These are phyloP conservation scores for Jaapia argillacea DNA, from an alignment of 768 basidiomycete species.

Conservation along the genomic window DNA sequence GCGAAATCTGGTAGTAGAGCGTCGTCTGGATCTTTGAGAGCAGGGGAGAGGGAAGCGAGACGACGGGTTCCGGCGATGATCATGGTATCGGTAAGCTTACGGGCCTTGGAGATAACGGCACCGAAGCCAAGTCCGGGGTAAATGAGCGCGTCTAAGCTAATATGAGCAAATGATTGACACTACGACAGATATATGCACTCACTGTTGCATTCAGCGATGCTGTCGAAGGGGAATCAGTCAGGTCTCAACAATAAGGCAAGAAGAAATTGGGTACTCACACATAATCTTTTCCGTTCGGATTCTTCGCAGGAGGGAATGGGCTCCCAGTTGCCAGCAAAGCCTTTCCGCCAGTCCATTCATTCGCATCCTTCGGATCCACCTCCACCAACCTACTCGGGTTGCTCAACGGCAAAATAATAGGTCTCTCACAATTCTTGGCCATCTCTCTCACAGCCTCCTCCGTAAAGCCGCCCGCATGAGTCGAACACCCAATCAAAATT, in stretches of 20 bases:
- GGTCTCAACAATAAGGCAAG: not conserved
- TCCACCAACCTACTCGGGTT: slow-evolving; percentile 78
- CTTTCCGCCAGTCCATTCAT: slow-evolving; percentile 71
- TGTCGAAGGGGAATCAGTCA: slow-evolving; percentile 16
- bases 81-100: slow-evolving; percentile 72
- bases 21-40: slow-evolving; percentile 55
- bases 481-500: slow-evolving; percentile 78
- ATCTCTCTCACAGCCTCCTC: slow-evolving; percentile 62
- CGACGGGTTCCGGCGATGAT: slow-evolving; percentile 71
- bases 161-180: not conserved
- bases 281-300: slow-evolving; percentile 56
- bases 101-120: slow-evolving; percentile 56
- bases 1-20: slow-evolving; percentile 70
- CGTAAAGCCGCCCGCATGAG: slow-evolving; percentile 67
- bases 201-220: slow-evolving; percentile 71
- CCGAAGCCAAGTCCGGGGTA: slow-evolving; percentile 85
- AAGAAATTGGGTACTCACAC: slow-evolving; percentile 32
- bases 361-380: slow-evolving; percentile 58
- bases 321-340: slow-evolving; percentile 80
- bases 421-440: slow-evolving; percentile 57
- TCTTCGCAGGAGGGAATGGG: slow-evolving; percentile 68
- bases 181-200: not conserved
- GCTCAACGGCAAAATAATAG: slow-evolving; percentile 77
- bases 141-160: slow-evolving; percentile 50
- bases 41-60: slow-evolving; percentile 72